Percentiles rank a stretch among this genome's conserved stretches.
These are phyloP conservation scores for Xylariaceae sp. DNA, from an alignment of 2,329 filamentous ascomycete species.

Conservation along the genomic window DNA sequence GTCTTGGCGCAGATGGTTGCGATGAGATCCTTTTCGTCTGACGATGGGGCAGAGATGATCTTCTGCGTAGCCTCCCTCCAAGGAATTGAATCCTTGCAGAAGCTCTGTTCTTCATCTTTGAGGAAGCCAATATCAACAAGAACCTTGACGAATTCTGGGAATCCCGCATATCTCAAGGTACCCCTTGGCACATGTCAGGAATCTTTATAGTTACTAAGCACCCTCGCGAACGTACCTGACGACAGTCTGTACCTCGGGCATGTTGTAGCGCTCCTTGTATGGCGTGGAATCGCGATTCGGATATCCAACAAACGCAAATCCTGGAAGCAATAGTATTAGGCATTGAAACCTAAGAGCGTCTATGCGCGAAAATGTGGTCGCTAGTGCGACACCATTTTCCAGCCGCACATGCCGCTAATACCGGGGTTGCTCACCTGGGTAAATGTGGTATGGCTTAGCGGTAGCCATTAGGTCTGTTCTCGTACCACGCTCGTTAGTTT, in stretches of 20 bases:
- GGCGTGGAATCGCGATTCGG: conserved; percentile 88
- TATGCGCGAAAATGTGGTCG: not conserved
- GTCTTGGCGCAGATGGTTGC: conserved; percentile 78
- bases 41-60: conserved; percentile 72
- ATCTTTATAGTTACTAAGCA: not conserved
- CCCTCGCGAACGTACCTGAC: conserved; percentile 55
- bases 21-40: conserved; percentile 71
- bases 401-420: not conserved
- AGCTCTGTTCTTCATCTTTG: conserved; percentile 68
- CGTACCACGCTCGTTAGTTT: conserved; percentile 11
- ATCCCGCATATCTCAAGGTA: conserved; percentile 85
- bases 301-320: conserved; percentile 87
- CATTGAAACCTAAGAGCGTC: not conserved
- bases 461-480: conserved; percentile 77
- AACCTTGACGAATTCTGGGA: conserved; percentile 86
- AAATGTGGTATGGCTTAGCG: conserved; percentile 90
- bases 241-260: conserved; percentile 89
- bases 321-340: not conserved
- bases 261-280: conserved; percentile 88
- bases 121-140: conserved; percentile 93
- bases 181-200: conserved; percentile 47
- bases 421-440: conserved; percentile 61
- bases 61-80: conserved; percentile 88
- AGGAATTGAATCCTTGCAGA: conserved; percentile 69
- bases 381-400: not conserved